These are phyloP conservation scores for Chaetomium strumarium DNA, from an alignment of 2,329 filamentous ascomycete species.

Conservation along the genomic window DNA sequence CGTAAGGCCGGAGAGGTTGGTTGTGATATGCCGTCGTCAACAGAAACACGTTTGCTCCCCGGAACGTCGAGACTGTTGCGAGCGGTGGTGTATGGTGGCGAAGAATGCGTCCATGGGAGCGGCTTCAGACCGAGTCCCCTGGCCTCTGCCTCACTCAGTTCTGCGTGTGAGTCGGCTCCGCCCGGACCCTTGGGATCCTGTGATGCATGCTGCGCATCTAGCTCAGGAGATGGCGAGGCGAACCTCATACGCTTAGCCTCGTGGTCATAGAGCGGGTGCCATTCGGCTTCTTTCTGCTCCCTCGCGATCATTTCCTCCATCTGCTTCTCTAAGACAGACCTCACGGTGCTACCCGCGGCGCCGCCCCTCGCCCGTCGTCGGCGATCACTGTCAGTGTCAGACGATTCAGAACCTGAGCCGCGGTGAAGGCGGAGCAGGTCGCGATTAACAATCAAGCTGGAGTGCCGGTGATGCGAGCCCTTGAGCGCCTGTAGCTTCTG, in stretches of 20 bases:
- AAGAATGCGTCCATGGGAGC: constrained; percentile 15
- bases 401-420: constrained; percentile 54
- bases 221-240: constrained; percentile 31
- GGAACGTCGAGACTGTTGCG: constrained; percentile 47
- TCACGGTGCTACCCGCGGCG: constrained; percentile 44
- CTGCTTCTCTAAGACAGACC: constrained; percentile 54
- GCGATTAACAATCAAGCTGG: constrained; percentile 43
- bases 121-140: constrained; percentile 18
- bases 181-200: constrained; percentile 31
- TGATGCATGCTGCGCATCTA: constrained; percentile 20
- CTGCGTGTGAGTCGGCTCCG: constrained; percentile 34
- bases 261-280: constrained; percentile 27
- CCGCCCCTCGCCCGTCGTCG: constrained; percentile 37
- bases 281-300: constrained; percentile 42
- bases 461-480: constrained; percentile 50
- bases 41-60: constrained; percentile 34
- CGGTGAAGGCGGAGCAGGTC: constrained; percentile 48
- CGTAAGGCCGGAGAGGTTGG: constrained; percentile 50
- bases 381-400: constrained; percentile 50
- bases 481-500: constrained; percentile 55
- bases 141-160: constrained; percentile 37
- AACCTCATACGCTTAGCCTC: constrained; percentile 33
- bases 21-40: constrained; percentile 41
- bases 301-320: constrained; percentile 56
- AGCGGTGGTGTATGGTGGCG: constrained; percentile 30